Evolutionary conservation across 2,329 filamentous ascomycete genomes (phyloP), one percentile per base, ranked within the genome.

Genomic region (Penicillium sp.): DNA sequence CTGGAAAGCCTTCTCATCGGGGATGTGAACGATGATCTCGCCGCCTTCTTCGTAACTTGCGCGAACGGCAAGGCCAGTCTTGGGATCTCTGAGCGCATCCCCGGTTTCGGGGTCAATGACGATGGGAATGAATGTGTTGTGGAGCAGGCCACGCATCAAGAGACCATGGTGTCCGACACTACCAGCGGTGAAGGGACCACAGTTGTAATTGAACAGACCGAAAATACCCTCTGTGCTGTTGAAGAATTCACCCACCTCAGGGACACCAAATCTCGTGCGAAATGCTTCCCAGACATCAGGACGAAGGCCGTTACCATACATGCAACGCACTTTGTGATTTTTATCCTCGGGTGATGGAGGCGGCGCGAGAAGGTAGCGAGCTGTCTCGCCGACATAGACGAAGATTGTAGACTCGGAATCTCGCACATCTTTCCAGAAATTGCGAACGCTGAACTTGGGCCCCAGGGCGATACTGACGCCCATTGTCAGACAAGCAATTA

Each of bases 331-430:
- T 15, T 71, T 71, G 52, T 81, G 79, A 2, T 70, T 64, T 23
- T 69, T 68, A 48, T 81, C 79, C 0, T 73, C 65, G 0, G 75
- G 69, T 0, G 74, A 74, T 1, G 75, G 73, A 2, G 87, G 86
- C 1, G 82, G 81, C 0, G 87, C 84, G 12, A 91, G 79, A 0
- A 92, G 78, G 60, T 91, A 92, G 0, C 88, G 81, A 6, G 88
- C 82, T 0, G 86, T 89, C 68, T 92, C 88, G 62, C 88, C 88
- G 2, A 92, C 88, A 64, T 92, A 92, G 16, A 88, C 83, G 60
- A 91, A 88, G 63, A 83, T 81, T 0, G 87, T 90, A 0, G 88
- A 83, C 13, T 80, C 72, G 0, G 84, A 85, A 52, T 85, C 85
- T 42, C 85, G 81, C 18, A 90, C 77, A 57, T 92, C 88, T 29